Conservation (phyloP, 106 monocot genomes). For the Dendrobium nobile region DNA sequence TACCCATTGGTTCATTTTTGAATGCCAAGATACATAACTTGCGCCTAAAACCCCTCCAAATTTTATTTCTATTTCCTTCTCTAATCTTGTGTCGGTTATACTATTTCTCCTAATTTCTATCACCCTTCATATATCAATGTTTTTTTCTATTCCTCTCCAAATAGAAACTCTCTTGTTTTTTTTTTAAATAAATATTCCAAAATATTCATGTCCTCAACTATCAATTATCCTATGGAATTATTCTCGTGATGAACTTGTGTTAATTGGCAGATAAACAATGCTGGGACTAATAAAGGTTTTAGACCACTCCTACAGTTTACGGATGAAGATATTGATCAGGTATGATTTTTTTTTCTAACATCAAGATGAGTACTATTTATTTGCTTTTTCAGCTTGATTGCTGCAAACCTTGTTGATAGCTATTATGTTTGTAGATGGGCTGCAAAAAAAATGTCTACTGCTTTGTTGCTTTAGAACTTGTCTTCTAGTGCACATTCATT, state of each 20-base stretch:
- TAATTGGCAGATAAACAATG: conserved; percentile 86
- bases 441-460: not conserved
- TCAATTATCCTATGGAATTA: not conserved
- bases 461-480: not conserved
- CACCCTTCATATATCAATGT: not conserved
- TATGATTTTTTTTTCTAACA: conserved; percentile 7
- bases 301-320: conserved; percentile 86
- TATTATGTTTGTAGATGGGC: not conserved
- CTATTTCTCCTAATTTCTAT: too few species aligned
- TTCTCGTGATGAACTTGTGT: not conserved
- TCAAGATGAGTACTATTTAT: not conserved
- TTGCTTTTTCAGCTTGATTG: not conserved
- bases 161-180: not conserved
- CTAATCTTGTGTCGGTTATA: too few species aligned
- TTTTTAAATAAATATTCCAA: not conserved
- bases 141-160: not conserved
- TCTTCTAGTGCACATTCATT: not conserved
- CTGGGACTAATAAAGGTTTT: conserved; percentile 98
- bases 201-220: not conserved
- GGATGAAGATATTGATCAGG: conserved; percentile 89
- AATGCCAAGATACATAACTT: too few species aligned
- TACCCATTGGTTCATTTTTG: not conserved
- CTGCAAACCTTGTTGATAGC: not conserved
- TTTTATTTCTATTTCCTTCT: too few species aligned
- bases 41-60: too few species aligned